Evolutionary conservation across 257 asterid species (phyloP), one percentile per base, ranked within the genome.

Genomic region (Petrea volubilis): DNA sequence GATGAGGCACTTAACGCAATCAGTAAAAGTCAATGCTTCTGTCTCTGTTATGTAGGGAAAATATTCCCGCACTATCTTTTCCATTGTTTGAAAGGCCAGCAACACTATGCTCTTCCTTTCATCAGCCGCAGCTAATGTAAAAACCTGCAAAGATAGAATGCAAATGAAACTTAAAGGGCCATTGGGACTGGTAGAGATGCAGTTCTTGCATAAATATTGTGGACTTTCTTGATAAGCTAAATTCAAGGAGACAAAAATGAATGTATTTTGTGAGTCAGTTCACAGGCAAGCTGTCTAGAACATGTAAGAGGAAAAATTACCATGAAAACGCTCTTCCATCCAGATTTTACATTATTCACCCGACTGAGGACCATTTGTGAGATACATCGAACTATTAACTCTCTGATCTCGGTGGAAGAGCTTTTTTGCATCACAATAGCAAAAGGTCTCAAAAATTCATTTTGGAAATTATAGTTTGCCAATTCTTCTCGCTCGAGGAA

Each of bases 261-360:
- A 23, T 60, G 61, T 36, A 68, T 11, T 46, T 18, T 23, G 65
- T 7, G 38, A 52, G 47, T 58, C 29, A n/a, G n/a, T n/a, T n/a
- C n/a, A 38, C 14, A 40, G 25, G 29, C 36, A 51, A 56, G 36
- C 61, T 50, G 17, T 23, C 31, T 25, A 55, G 44, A 63, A 71
- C 21, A 75, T 70, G 13, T 44, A 33, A 63, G 69, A 59, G 27
- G 40, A 47, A 72, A 43, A 51, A 33, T 84, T 88, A 95, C 99
- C 99, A 81, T 85, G 85, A 95, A 95, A 68, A 95, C 99, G 74
- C 99, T 95, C 90, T 92, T 95, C 99, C 99, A 95, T 71, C 99
- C 98, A 68, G 99, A 95, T 84, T 95, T 95, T 76, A 95, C 87
- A 77, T 95, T 87, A 72, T 72, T 88, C 87, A 95, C 97, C 76